phyloP scores from a whole-genome alignment of 2,329 filamentous ascomycete species.

The Pseudogymnoascus sp. region DNA sequence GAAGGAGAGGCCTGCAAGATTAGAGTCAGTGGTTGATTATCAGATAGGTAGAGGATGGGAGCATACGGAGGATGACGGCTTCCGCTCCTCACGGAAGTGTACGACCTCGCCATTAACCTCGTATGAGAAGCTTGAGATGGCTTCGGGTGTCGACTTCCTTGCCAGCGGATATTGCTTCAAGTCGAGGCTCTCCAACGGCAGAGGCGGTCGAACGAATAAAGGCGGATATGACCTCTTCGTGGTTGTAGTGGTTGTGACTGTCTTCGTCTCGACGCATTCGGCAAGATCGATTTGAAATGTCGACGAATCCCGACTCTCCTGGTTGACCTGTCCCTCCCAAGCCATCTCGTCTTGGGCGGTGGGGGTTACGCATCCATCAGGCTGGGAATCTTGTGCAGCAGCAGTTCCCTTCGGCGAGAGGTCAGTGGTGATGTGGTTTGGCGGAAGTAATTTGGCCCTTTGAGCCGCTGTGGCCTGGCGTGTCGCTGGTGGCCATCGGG shows the following conservation, averaged over 20 bases:
- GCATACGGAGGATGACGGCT: conserved; percentile 12
- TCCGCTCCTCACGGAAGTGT: conserved; percentile 54
- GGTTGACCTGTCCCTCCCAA: not conserved
- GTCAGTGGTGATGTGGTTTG: not conserved
- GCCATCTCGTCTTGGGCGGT: not conserved
- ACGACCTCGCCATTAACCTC: conserved; percentile 53
- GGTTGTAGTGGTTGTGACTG: conserved; percentile 84
- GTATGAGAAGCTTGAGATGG: conserved; percentile 70
- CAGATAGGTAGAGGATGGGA: not conserved
- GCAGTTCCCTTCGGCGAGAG: not conserved
- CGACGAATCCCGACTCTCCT: conserved; percentile 14
- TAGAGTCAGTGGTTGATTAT: not conserved
- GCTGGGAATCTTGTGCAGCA: not conserved
- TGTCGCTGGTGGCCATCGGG: conserved; percentile 4
- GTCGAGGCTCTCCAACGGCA: conserved; percentile 58
- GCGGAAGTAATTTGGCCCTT: not conserved
- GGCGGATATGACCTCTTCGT: conserved; percentile 79
- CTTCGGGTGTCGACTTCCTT: conserved; percentile 68
- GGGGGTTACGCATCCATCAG: not conserved
- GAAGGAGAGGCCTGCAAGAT: not conserved
- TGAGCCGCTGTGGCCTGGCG: conserved; percentile 1
- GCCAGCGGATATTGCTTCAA: conserved; percentile 86
- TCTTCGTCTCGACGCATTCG: conserved; percentile 60
- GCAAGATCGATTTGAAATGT: conserved; percentile 44
- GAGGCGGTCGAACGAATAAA: conserved; percentile 66